A percentile compares a stretch with the other conserved stretches of the same genome.
Conservation (phyloP, 192 early-diverging fungal species). For the Coemansia sp. region DNA sequence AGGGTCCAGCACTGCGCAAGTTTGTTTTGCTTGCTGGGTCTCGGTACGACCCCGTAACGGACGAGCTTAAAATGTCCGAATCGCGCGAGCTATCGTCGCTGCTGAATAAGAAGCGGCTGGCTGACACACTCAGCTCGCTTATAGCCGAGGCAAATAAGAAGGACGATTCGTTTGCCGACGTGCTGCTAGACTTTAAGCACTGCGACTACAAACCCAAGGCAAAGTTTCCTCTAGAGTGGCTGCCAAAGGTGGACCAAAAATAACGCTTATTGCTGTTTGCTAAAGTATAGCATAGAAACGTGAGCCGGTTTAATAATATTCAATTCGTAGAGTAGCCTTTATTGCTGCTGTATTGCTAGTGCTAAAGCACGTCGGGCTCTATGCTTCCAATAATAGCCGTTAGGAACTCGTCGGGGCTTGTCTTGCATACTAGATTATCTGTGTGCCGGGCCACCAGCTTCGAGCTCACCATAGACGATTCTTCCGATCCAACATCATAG, state of each 20-base stretch:
- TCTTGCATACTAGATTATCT: slow-evolving; percentile 27
- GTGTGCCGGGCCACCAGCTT: slow-evolving; percentile 34
- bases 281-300: background rate
- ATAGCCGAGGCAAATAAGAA: slow-evolving; percentile 44
- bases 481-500: slow-evolving; percentile 54
- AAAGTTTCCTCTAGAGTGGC: slow-evolving; percentile 36
- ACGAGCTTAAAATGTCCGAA: slow-evolving; percentile 53
- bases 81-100: slow-evolving; percentile 34
- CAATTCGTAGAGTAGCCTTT: background rate
- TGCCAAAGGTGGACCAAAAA: slow-evolving; percentile 11
- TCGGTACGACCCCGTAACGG: slow-evolving; percentile 42
- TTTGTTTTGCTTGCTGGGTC: slow-evolving; percentile 45
- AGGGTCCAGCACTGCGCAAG: slow-evolving; percentile 40
- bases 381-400: slow-evolving; percentile 39
- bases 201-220: slow-evolving; percentile 27
- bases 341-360: background rate
- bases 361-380: slow-evolving; percentile 17
- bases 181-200: slow-evolving; percentile 41
- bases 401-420: slow-evolving; percentile 36
- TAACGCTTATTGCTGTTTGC: background rate
- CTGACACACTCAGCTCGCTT: slow-evolving; percentile 33
- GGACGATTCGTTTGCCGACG: slow-evolving; percentile 44
- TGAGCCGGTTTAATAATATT: background rate
- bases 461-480: slow-evolving; percentile 15
- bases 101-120: slow-evolving; percentile 48